A percentile compares a stretch with the other conserved stretches of the same genome.
These are phyloP conservation scores for Dactylonectria estremocensis DNA, from an alignment of 2,329 filamentous ascomycete species.

Conservation along the genomic window DNA sequence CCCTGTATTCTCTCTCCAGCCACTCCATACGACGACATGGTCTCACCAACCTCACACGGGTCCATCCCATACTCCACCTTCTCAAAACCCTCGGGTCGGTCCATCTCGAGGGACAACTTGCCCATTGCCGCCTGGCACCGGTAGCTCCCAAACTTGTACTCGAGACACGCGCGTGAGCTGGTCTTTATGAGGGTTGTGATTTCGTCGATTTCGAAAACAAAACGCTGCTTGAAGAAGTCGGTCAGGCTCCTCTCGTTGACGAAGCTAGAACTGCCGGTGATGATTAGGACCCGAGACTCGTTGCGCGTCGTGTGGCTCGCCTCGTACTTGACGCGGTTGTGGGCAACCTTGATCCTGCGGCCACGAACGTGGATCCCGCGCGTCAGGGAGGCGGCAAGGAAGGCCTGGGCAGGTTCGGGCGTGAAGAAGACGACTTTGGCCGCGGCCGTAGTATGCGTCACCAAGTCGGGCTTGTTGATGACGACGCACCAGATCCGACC, in stretches of 20 bases:
- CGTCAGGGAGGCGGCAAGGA: conserved; percentile 45
- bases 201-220: conserved; percentile 65
- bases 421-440: conserved; percentile 67
- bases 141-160: conserved; percentile 70
- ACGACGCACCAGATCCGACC: conserved; percentile 68
- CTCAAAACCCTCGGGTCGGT: conserved; percentile 53
- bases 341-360: conserved; percentile 56
- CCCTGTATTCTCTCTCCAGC: conserved; percentile 54
- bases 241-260: conserved; percentile 60
- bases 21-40: conserved; percentile 49
- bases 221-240: conserved; percentile 58
- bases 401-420: conserved; percentile 54
- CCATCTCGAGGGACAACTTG: conserved; percentile 57
- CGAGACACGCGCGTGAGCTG: conserved; percentile 54
- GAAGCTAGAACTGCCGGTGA: conserved; percentile 61
- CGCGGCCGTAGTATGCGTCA: conserved; percentile 56
- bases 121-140: conserved; percentile 69
- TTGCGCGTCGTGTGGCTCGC: conserved; percentile 48
- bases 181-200: conserved; percentile 52
- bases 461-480: conserved; percentile 64
- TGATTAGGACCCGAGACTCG: conserved; percentile 65
- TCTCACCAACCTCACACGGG: conserved; percentile 56
- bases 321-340: conserved; percentile 65
- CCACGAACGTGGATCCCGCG: conserved; percentile 56
- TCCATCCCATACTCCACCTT: conserved; percentile 58